A percentile compares a stretch with the other conserved stretches of the same genome.
Evolutionary conservation across 495 filamentous ascomycete genomes (phyloP).

Genomic region (Elasticomyces elasticus): DNA sequence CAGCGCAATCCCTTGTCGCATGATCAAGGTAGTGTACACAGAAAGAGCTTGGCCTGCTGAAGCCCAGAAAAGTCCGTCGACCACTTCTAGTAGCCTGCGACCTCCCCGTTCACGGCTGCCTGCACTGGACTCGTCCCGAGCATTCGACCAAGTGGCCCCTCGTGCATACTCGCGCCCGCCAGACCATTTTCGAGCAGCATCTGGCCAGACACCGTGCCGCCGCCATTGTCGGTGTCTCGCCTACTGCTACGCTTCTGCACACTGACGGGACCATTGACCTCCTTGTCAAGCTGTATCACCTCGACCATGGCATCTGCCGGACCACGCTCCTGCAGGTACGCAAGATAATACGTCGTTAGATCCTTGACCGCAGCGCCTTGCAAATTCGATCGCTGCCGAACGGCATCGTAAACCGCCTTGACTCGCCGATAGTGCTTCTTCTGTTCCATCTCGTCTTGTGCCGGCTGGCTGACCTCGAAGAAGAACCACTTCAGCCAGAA

Average conservation of each 20-base stretch:
- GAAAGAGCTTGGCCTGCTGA: no score
- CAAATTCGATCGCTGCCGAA: conserved; percentile 66
- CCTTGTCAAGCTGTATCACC: conserved; percentile 71
- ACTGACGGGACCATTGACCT: conserved; percentile 56
- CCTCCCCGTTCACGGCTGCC: not conserved
- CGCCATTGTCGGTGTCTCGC: not conserved
- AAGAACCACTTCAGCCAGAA: conserved; percentile 88
- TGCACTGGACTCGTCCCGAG: not conserved
- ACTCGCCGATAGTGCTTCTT: conserved; percentile 58
- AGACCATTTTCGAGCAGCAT: not conserved
- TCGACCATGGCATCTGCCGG: conserved; percentile 77
- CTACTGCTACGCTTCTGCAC: not conserved
- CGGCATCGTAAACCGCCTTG: conserved; percentile 68
- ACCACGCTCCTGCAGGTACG: conserved; percentile 75
- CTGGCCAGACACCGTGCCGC: not conserved
- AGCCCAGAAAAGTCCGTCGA: not conserved
- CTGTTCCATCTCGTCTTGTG: conserved; percentile 51
- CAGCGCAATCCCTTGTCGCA: no score
- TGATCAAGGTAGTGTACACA: no score
- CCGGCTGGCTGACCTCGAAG: conserved; percentile 85
- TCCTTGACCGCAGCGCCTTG: conserved; percentile 60
- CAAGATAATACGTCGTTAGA: conserved; percentile 67
- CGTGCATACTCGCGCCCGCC: not conserved
- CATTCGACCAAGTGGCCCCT: not conserved
- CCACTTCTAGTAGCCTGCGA: not conserved